phyloP scores from a whole-genome alignment of 768 basidiomycete genomes.

The Phlegmacium glaucopus region DNA sequence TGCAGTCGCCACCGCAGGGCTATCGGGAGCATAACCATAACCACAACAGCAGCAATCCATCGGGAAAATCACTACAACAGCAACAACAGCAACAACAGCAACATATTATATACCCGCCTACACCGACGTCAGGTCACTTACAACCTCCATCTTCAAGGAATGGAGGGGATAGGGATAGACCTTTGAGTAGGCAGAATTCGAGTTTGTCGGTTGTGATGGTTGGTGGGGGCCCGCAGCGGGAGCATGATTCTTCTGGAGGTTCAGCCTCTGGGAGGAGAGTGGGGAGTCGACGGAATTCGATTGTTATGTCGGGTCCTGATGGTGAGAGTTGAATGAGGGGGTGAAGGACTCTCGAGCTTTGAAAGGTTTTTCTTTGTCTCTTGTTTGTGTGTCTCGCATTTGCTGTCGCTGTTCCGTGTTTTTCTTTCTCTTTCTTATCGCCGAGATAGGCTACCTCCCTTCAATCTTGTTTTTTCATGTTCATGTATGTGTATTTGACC shows the following conservation, averaged over 20 bases:
- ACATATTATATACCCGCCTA: too few relatives aligned
- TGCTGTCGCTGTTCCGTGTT: slow-evolving; percentile 7
- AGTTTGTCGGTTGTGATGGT: slow-evolving; percentile 8
- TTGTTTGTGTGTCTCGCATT: slow-evolving; percentile 9
- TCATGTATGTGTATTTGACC: neutral
- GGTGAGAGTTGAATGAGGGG: slow-evolving; percentile 13
- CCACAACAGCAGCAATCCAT: slow-evolving; percentile 7
- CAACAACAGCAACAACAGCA: too few relatives aligned
- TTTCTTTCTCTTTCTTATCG: slow-evolving; percentile 6
- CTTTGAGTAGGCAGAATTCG: slow-evolving; percentile 7
- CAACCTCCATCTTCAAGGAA: slow-evolving; percentile 3
- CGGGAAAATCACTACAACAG: too few relatives aligned
- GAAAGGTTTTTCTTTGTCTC: neutral
- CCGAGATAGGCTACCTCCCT: slow-evolving; percentile 13
- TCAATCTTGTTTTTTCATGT: neutral
- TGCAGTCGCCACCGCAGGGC: slow-evolving; percentile 31
- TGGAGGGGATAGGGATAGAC: slow-evolving; percentile 1
- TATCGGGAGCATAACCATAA: slow-evolving; percentile 27
- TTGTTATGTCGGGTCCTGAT: slow-evolving; percentile 32
- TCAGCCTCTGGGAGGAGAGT: slow-evolving; percentile 9
- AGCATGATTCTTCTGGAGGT: neutral
- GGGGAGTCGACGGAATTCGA: slow-evolving; percentile 33
- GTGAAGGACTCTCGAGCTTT: neutral
- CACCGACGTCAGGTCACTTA: too few relatives aligned
- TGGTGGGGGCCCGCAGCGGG: neutral